Conservation (phyloP, 441 rosid genomes). For the Bocquillonia castaneifolia region DNA sequence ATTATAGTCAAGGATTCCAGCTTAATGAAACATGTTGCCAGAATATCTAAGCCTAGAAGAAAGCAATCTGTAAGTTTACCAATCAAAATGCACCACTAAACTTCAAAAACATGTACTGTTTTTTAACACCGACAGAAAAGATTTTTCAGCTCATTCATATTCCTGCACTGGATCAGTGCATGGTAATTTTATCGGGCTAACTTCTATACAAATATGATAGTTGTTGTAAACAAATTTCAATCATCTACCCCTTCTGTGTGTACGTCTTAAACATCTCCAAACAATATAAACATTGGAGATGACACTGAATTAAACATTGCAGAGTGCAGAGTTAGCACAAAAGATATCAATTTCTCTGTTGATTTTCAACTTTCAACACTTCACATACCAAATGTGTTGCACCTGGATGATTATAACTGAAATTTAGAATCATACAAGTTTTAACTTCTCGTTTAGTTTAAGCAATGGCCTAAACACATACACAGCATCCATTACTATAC, state of each 20-base stretch:
- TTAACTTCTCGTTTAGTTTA: neutral
- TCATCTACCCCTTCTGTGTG: neutral
- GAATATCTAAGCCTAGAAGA: neutral
- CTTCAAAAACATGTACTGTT: too few relatives aligned
- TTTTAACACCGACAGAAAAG: too few relatives aligned
- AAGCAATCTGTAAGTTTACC: neutral
- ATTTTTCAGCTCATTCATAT: neutral
- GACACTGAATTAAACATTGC: too few relatives aligned
- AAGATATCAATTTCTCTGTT: neutral
- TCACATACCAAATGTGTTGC: neutral
- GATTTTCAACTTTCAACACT: too few relatives aligned
- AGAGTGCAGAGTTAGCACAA: neutral
- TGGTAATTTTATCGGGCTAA: neutral
- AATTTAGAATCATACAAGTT: neutral
- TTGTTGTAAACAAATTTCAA: neutral
- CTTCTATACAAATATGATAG: neutral
- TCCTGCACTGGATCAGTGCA: neutral
- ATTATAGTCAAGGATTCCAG: neutral
- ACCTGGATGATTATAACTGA: neutral
- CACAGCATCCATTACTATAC: neutral
- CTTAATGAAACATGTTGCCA: neutral
- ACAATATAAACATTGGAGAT: too few relatives aligned
- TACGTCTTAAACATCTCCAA: neutral
- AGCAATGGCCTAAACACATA: neutral
- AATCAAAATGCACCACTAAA: neutral